Evolutionary conservation across 768 basidiomycete species (phyloP), one percentile per base, ranked within the genome.

Genomic region (Tricholoma saponaceum): DNA sequence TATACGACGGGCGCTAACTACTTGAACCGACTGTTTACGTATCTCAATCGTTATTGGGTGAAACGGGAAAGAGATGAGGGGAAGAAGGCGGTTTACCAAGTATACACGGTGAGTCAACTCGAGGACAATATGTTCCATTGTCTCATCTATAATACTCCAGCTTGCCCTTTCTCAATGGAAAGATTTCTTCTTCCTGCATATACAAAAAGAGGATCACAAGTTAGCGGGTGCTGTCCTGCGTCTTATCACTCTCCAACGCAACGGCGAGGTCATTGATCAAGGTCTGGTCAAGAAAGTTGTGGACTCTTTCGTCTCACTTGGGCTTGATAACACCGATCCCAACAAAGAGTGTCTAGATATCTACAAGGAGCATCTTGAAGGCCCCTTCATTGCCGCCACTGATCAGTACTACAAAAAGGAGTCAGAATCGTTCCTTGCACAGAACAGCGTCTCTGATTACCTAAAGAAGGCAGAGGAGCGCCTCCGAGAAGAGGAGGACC

Each of bases 31-130:
- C 74, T 99, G 35, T 98, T 98, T 78, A 92, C 92, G 9, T 98
- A 98, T 74, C 83, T 99, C 58, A 98, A 98, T 72, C 90, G 97
- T 28, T 95, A 98, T 71, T 99, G 97, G 97, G 97, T 99, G 51
- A 98, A 97, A 75, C 85, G 97, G 56, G 97, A 99, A 71, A 87
- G 96, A 69, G 96, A 98, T 65, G 97, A 99, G 69, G 97, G 97
- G 13, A 85, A 96, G 70, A 97, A 95, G 74, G 88, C 88, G 35
- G 90, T 98, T 22, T 99, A 96, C 72, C 87, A 86, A 2, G 94
- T 99, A 18, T 98, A 98, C 72, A 99, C 96, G 23, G 95, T 97
- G 65, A 66, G 89, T 68, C 26, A 33, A 18, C 56, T 32, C 54
- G 13, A 39, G 26, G 52, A 49, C 32, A 39, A n/a, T 32, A 53